phyloP scores from a whole-genome alignment of 73 alveolate genomes.

The Blepharisma stoltei region DNA sequence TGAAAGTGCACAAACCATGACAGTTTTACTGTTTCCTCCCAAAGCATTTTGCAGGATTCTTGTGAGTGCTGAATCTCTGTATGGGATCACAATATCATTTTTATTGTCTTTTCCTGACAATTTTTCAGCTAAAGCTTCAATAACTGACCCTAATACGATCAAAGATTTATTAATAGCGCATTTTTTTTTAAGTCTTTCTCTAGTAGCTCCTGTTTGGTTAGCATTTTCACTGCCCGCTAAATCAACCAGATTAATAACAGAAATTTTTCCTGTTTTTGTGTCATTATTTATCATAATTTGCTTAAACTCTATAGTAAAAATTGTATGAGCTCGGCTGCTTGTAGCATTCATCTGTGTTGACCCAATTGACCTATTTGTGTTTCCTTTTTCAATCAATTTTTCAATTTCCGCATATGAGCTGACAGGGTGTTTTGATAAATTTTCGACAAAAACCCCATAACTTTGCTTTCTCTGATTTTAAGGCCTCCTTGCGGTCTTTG shows the following conservation, averaged over 20 bases:
- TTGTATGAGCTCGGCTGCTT: conserved; percentile 88
- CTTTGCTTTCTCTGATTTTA: conserved; percentile 92
- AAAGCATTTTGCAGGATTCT: conserved; percentile 97
- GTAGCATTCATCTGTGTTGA: conserved; percentile 88
- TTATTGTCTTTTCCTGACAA: conserved; percentile 74
- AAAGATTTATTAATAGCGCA: conserved; percentile 94
- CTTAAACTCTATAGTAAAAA: conserved; percentile 91
- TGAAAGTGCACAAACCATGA: conserved; percentile 98
- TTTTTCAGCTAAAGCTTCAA: conserved; percentile 88
- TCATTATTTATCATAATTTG: conserved; percentile 70
- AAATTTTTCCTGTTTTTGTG: conserved; percentile 80
- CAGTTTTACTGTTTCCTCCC: conserved; percentile 97
- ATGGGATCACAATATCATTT: conserved; percentile 89
- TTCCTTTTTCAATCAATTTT: conserved; percentile 95
- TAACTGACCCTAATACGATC: conserved; percentile 90
- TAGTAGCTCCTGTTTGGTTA: conserved; percentile 98
- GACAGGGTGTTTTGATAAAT: conserved; percentile 91
- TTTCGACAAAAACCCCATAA: conserved; percentile 94
- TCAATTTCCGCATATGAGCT: conserved; percentile 91
- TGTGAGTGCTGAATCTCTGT: conserved; percentile 97
- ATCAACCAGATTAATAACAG: conserved; percentile 96
- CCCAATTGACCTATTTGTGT: conserved; percentile 92
- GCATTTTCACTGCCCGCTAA: conserved; percentile 98
- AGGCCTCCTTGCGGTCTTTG: conserved; percentile 92
- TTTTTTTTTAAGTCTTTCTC: conserved; percentile 98